These are phyloP conservation scores for Thozetella sp. DNA, from an alignment of 495 filamentous ascomycete genomes.

Conservation along the genomic window DNA sequence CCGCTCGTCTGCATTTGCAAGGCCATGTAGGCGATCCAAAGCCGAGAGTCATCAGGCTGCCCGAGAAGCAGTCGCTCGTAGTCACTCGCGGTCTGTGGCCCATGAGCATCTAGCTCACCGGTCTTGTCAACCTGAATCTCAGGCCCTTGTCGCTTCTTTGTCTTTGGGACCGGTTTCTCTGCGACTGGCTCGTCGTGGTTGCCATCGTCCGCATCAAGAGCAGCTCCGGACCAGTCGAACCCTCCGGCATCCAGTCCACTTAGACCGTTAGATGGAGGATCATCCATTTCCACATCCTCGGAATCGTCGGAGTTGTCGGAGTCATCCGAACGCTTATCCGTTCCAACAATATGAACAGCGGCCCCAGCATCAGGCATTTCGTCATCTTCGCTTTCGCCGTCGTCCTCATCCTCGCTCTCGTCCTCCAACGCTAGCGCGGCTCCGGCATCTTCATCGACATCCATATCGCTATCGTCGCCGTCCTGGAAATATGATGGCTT, in stretches of 20 bases:
- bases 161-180: constrained; percentile 61
- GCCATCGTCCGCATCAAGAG: constrained; percentile 47
- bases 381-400: constrained; percentile 47
- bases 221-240: constrained; percentile 84
- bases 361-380: constrained; percentile 54
- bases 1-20: constrained; percentile 94
- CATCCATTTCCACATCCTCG: constrained; percentile 52
- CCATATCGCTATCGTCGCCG: constrained; percentile 53
- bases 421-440: constrained; percentile 38
- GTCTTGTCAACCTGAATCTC: constrained; percentile 86
- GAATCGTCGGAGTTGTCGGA: constrained; percentile 38
- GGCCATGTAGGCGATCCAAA: constrained; percentile 97
- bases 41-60: constrained; percentile 81
- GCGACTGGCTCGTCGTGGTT: constrained; percentile 46
- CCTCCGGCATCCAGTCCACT: constrained; percentile 72
- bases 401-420: constrained; percentile 37
- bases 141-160: constrained; percentile 73
- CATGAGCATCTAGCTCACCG: constrained; percentile 82
- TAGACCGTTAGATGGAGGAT: constrained; percentile 29
- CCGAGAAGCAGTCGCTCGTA: constrained; percentile 92
- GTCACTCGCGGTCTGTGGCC: constrained; percentile 88
- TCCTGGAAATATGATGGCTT: constrained; percentile 89
- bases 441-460: constrained; percentile 52
- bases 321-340: too few species aligned
- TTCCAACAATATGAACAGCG: constrained; percentile 51